phyloP scores from a whole-genome alignment of 441 rosid species.

The Croton laevigatus region DNA sequence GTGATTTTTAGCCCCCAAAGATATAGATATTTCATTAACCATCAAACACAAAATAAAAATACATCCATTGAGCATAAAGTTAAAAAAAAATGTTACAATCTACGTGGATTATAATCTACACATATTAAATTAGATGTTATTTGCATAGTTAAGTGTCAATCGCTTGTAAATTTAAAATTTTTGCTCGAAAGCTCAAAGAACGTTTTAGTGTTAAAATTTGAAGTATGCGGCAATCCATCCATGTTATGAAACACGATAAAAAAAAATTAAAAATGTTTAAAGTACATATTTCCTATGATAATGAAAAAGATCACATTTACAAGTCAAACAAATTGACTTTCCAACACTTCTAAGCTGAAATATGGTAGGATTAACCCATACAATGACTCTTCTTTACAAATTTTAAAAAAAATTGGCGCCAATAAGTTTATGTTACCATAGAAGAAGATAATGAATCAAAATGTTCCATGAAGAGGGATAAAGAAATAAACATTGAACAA shows the following conservation, averaged over 20 bases:
- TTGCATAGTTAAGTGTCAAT: too few species aligned
- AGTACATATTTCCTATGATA: neutral
- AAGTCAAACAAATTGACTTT: neutral
- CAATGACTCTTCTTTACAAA: slow-evolving; percentile 1
- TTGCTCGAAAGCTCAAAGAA: too few species aligned
- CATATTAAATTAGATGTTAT: too few species aligned
- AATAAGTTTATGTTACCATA: slow-evolving; percentile 5
- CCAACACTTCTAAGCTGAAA: neutral
- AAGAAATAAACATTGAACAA: neutral
- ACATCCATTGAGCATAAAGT: too few species aligned
- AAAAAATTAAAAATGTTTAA: neutral
- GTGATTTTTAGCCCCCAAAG: too few species aligned
- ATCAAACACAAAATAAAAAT: too few species aligned
- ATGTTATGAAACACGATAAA: neutral
- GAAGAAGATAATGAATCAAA: neutral
- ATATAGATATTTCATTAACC: too few species aligned
- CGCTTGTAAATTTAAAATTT: too few species aligned
- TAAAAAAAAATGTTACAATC: too few species aligned
- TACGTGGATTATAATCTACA: too few species aligned
- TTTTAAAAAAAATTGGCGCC: neutral
- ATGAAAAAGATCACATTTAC: neutral
- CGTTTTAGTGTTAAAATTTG: too few species aligned
- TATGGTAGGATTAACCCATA: neutral
- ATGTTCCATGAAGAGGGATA: neutral
- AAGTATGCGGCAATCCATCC: too few species aligned